These are phyloP conservation scores for Dalbergia cultrata DNA, from an alignment of 306 rosid species.

Conservation along the genomic window DNA sequence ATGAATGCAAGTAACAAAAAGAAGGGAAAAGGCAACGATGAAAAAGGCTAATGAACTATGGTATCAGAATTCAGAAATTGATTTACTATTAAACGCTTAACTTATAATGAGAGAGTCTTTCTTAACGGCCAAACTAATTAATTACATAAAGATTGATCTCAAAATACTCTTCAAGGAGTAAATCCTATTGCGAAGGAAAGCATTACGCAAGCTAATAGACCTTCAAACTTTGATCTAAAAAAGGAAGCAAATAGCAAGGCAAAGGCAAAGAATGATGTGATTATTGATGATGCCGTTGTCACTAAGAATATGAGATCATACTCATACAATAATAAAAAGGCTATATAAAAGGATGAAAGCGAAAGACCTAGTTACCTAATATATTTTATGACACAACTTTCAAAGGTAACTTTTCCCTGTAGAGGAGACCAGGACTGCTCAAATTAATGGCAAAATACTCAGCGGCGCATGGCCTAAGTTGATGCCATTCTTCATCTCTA, in stretches of 20 bases:
- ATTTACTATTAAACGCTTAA: background rate
- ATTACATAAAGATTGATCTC: slow-evolving; percentile 43
- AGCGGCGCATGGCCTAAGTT: background rate
- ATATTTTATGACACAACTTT: slow-evolving; percentile 1
- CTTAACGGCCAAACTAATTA: slow-evolving; percentile 26
- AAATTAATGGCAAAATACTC: slow-evolving; percentile 15
- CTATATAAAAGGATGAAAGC: slow-evolving; percentile 16
- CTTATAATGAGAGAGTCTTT: background rate
- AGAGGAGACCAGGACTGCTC: slow-evolving; percentile 15
- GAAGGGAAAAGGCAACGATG: background rate
- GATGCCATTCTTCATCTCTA: background rate
- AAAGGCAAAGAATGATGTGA: slow-evolving; percentile 26
- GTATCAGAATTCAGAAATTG: background rate
- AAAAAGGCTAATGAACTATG: background rate
- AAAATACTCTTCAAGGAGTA: slow-evolving; percentile 43
- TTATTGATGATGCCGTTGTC: slow-evolving; percentile 47
- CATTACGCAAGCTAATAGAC: slow-evolving; percentile 51
- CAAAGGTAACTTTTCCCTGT: slow-evolving; percentile 32
- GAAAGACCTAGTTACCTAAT: slow-evolving; percentile 21
- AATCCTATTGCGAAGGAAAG: slow-evolving; percentile 37
- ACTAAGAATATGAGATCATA: slow-evolving; percentile 50
- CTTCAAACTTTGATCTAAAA: background rate
- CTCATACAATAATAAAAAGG: slow-evolving; percentile 30
- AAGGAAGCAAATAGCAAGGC: background rate
- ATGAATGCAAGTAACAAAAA: background rate